Base-by-base conservation (phyloP, 306 rosid species). In the Dryas drummondii region DNA sequence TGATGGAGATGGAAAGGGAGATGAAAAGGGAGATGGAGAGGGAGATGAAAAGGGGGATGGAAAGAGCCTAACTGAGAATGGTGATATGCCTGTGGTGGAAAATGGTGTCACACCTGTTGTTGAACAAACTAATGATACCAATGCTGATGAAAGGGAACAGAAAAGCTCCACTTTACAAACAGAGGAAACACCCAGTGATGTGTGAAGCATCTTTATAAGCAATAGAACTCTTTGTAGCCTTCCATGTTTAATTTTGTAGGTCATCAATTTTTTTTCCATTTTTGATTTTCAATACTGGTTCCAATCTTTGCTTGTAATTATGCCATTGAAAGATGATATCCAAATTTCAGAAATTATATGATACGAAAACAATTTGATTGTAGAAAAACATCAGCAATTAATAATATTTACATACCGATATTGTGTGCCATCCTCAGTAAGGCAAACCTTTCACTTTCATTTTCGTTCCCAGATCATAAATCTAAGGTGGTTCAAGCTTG, bases 21-120 rank as follows among this genome's bases (percentile, higher is more conserved):
- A 81, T 45, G 45, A 65, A 17, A 65, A 32, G 37, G 88, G 67
- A 26, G 86, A 88, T 71, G 88, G 72, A 48, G 90, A 89, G 70
- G 81, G 32, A 72, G 85, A 81, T 42, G 59, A 46, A 9, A 58
- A 82, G 46, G 64, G 32, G 27, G 27, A 82, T 76, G 83, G 51
- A 68, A 86, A 81, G 76, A 76, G 51, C 68, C 40, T 66, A 40
- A 72, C 84, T 51, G 96, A 85, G 81, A 94, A 90, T 32, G 98
- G 93, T 0, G 82, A 85, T 46, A 49, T 82, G 81, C 84, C 86
- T 42, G 77, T 79, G 17, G 60, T 77, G 71, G 97, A 88, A 75
- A 90, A 94, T 45, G 96, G 97, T 53, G 88, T 79, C 74, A 59
- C 81, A 40, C 45, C 82, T 6, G 86, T 59, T 17, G 78, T 76